phyloP scores from a whole-genome alignment of 805 yeast genomes.

The Hanseniaspora pseudoguilliermondii region DNA sequence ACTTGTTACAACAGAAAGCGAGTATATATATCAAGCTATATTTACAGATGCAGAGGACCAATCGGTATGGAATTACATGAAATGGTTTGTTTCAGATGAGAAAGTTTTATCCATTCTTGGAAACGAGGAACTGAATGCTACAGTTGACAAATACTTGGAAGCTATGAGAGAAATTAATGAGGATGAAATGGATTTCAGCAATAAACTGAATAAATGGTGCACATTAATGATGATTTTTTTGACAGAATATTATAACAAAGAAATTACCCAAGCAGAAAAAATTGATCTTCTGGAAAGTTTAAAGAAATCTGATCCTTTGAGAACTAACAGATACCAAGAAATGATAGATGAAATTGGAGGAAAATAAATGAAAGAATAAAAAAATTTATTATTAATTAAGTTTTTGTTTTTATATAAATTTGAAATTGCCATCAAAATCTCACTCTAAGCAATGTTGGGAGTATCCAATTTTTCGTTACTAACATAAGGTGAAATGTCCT shows the following conservation, averaged over 20 bases:
- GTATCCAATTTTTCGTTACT: background rate
- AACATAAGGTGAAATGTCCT: background rate
- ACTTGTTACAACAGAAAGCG: slow-evolving; percentile 46
- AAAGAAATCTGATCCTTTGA: slow-evolving; percentile 47
- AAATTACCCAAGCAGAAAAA: slow-evolving; percentile 23
- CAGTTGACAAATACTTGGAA: slow-evolving; percentile 36
- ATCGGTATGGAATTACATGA: slow-evolving; percentile 78
- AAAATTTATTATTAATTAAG: background rate
- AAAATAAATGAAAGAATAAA: background rate
- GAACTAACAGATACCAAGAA: slow-evolving; percentile 42
- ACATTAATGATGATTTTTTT: slow-evolving; percentile 45
- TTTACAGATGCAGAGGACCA: slow-evolving; percentile 91
- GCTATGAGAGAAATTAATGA: slow-evolving; percentile 52
- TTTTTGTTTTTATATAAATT: background rate
- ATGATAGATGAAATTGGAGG: background rate
- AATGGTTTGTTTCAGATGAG: slow-evolving; percentile 51
- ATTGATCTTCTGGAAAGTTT: slow-evolving; percentile 30
- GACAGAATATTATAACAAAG: slow-evolving; percentile 27
- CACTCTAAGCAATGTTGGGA: background rate
- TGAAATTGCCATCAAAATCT: background rate
- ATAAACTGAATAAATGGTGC: slow-evolving; percentile 62
- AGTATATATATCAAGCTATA: slow-evolving; percentile 65
- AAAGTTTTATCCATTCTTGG: slow-evolving; percentile 20
- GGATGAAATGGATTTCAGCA: slow-evolving; percentile 58
- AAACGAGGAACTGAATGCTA: slow-evolving; percentile 20